A percentile compares a stretch with the other conserved stretches of the same genome.
Evolutionary conservation across 1,284 basidiomycete species (phyloP).

Genomic region (Calocybe gambosa): DNA sequence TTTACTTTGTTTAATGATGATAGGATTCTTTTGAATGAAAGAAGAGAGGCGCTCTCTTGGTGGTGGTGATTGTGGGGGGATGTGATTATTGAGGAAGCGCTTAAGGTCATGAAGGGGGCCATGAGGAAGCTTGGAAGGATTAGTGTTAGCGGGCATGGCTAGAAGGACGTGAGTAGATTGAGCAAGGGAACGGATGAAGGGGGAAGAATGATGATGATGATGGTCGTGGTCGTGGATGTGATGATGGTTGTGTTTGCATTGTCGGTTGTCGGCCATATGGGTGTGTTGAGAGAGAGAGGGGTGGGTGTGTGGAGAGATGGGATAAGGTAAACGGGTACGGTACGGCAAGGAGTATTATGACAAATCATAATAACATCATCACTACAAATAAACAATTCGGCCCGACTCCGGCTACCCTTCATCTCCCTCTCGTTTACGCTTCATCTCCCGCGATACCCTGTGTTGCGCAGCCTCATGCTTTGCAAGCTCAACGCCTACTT

Average conservation of each 20-base stretch:
- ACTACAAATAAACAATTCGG: constrained; percentile 2
- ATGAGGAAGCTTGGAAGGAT: constrained; percentile 23
- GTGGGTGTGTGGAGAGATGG: no score
- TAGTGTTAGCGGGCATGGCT: constrained; percentile 16
- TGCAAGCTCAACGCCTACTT: constrained; percentile 80
- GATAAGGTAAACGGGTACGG: not conserved
- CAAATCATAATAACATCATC: not conserved
- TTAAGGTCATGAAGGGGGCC: constrained; percentile 86
- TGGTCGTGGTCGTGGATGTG: no score
- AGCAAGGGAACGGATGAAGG: constrained; percentile 3
- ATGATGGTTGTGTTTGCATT: not conserved
- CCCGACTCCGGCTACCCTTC: constrained; percentile 35
- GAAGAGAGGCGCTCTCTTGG: constrained; percentile 21
- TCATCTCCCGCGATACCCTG: constrained; percentile 87
- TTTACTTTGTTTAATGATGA: constrained; percentile 34
- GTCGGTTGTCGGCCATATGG: no score
- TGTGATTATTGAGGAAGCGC: constrained; percentile 87
- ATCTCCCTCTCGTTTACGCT: constrained; percentile 80
- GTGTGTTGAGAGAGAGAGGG: no score
- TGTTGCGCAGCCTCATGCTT: constrained; percentile 88
- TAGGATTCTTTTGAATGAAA: constrained; percentile 29
- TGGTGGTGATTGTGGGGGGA: constrained; percentile 30
- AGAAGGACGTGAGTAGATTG: constrained; percentile 8
- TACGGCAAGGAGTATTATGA: not conserved
- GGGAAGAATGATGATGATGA: not conserved